These are phyloP conservation scores for Pneumocystis wakefieldiae DNA, from an alignment of 1,139 yeast genomes.

Conservation along the genomic window DNA sequence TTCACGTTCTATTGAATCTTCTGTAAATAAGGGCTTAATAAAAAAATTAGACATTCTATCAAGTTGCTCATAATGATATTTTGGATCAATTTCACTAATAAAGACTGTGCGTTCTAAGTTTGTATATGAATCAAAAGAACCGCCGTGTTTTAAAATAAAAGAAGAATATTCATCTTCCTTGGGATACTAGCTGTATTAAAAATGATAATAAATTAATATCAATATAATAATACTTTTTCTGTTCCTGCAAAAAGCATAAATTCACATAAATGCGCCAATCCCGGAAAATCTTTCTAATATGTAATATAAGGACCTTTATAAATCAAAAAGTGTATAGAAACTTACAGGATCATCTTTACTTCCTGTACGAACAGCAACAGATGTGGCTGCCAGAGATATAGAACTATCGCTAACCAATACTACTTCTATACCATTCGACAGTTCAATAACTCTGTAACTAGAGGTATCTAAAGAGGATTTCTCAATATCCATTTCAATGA, in stretches of 20 bases:
- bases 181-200: constrained; percentile 41
- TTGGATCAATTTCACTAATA: constrained; percentile 68
- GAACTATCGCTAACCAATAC: constrained; percentile 66
- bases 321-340: neutral
- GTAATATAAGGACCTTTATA: neutral
- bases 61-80: constrained; percentile 67
- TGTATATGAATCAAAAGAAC: constrained; percentile 69
- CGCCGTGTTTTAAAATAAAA: constrained; percentile 57
- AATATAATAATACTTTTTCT: constrained; percentile 24
- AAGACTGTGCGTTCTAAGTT: constrained; percentile 81
- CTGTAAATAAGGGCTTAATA: constrained; percentile 66
- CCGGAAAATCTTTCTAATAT: constrained; percentile 39
- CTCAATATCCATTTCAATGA: neutral
- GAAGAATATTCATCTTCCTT: constrained; percentile 75
- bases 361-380: constrained; percentile 84
- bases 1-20: constrained; percentile 77
- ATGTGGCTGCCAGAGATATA: constrained; percentile 88
- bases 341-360: constrained; percentile 59
- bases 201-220: neutral
- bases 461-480: neutral
- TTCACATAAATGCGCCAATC: constrained; percentile 93
- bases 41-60: constrained; percentile 91
- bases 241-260: constrained; percentile 97
- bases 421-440: constrained; percentile 57
- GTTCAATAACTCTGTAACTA: constrained; percentile 45